Evolutionary conservation across 371 early-diverging fungal species (phyloP).

Genomic region (Mortierella sp.): DNA sequence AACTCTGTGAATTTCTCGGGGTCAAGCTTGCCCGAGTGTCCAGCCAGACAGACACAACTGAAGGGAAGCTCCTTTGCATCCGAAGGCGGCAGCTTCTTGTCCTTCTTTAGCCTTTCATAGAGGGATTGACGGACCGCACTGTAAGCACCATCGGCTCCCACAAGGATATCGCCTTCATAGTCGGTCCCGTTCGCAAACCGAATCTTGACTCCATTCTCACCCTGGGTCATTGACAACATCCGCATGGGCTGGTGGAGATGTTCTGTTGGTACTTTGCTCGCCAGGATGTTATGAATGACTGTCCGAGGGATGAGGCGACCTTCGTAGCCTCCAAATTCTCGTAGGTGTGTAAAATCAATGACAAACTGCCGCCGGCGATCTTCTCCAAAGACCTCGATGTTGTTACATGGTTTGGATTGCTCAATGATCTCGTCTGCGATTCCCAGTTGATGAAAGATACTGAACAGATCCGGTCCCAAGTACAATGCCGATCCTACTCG

Average conservation of each 20-base stretch:
- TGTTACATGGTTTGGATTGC: conserved; percentile 1
- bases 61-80: conserved; percentile 14
- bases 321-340: conserved; percentile 6
- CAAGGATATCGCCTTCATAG: conserved; percentile 9
- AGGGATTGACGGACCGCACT: conserved; percentile 8
- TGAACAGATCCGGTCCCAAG: conserved; percentile 1
- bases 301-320: conserved; percentile 5
- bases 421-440: conserved; percentile 8
- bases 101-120: not conserved
- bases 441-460: conserved; percentile 1
- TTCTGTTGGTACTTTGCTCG: not conserved
- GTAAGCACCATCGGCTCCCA: conserved; percentile 27
- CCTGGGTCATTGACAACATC: conserved; percentile 2
- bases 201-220: conserved; percentile 5
- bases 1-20: conserved; percentile 9
- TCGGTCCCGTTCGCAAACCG: not conserved
- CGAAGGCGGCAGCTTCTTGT: not conserved
- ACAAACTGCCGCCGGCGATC: not conserved
- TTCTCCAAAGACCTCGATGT: not conserved
- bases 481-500: conserved; percentile 3
- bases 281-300: conserved; percentile 1
- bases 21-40: conserved; percentile 13
- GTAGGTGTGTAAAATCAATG: conserved; percentile 6
- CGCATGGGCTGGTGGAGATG: conserved; percentile 1
- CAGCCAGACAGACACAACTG: conserved; percentile 17